Base-by-base conservation (phyloP, 495 filamentous ascomycete genomes). In the Pyronema domesticum region DNA sequence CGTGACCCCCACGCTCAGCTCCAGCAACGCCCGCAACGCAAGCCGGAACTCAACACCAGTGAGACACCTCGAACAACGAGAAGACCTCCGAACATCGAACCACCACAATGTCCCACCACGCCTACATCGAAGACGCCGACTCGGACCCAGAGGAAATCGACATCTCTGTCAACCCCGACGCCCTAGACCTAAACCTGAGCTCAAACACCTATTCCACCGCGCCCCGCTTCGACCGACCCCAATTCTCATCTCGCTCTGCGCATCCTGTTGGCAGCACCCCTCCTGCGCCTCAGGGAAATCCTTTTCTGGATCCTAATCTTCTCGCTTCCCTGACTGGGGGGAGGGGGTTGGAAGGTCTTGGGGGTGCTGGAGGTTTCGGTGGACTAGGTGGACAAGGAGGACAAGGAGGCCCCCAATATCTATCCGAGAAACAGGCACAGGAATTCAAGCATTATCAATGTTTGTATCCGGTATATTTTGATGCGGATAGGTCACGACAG, bases 391-490 rank as follows among this genome's bases (percentile, higher is more conserved):
- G 1, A 1, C 7, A 1, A 3, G n/a, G 1, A 54, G 44, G 37
- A 44, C 58, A 43, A 17, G 43, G 36, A 34, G 71, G 66, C 34
- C 64, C 65, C 10, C 59, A 64, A 37, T 69, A 73, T 69, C 60
- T 72, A 60, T 34, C 53, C 14, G 57, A 67, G 44, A 67, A 63
- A 55, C 72, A 80, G 61, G 70, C 75, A 50, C 66, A 74, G 44
- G 72, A 79, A 59, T 89, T 81, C 70, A 83, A 81, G 59, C 66
- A 78, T 65, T 93, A 74, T 71, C 83, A 89, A 68, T 93, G 85
- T 69, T 75, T 98, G 18, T 98, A 96, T 72, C 89, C 91, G 0
- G 61, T 95, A 54, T 96, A 98, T 73, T 98, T 96, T 68, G 89
- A 95, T 70, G 73, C 71, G 54, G 71, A 71, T 5, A 82, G 89